Base-by-base conservation (phyloP, 176 grass and related monocot species). In the Ampelocalamus luodianensis region DNA sequence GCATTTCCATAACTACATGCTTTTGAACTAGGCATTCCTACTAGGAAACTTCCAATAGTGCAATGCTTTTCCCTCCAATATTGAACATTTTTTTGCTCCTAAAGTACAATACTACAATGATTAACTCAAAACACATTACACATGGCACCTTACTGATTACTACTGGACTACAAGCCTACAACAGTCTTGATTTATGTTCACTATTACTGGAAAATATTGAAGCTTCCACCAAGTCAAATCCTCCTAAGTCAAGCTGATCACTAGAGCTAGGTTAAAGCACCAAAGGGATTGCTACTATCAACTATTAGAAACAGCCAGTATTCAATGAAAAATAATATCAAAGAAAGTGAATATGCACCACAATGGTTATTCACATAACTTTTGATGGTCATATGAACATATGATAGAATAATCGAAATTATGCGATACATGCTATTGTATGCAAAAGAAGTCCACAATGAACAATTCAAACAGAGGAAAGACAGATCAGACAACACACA, bases 401-500 rank as follows among this genome's bases (percentile, higher is more conserved):
- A 38, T 37, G 29, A 38, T 6, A 75, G 16, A 8, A 34, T 56
- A 74, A 1, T 53, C 4, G 4, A 72, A 46, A 46, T 26, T 72
- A 72, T 17, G 27, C 0, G 17, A 74, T 54, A 54, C 16, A 56
- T 8, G 54, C 17, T 54, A 53, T 37, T 48, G 49, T 55, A 75
- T 55, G 26, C 16, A 22, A 74, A 74, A 43, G 29, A 64, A 18
- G 18, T 20, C 17, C 20, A 55, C 51, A 53, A 53, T 22, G 5
- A 44, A 45, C 18, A n/a, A 73, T 43, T 40, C 15, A 79, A 49
- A 38, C 39, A 50, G 13, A 45, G 13, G 4, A 32, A 5, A 71
- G 16, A 62, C 8, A 72, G 24, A 17, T 77, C 63, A 69, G 44
- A 36, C 6, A 87, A 20, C 12, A 87, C n/a, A 15, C 40, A 40